Evolutionary conservation across 2,329 filamentous ascomycete species (phyloP).

Genomic region (Colletotrichum paranaense): DNA sequence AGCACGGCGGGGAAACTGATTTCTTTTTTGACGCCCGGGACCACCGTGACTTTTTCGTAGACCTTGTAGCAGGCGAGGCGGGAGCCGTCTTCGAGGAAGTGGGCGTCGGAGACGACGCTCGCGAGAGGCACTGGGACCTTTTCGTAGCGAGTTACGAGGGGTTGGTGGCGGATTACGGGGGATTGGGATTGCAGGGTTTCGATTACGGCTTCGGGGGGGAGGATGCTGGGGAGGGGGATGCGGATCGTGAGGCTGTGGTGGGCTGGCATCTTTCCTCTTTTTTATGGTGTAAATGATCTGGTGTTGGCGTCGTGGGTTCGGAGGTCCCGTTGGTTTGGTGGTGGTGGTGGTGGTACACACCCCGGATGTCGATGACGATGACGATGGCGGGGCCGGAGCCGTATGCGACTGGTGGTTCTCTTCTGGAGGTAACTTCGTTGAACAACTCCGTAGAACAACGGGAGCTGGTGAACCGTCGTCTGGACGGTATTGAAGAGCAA

Average conservation of each 20-base stretch:
- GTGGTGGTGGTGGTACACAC: neutral
- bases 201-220: conserved; percentile 51
- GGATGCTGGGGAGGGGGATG: conserved; percentile 53
- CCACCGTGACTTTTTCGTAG: conserved; percentile 47
- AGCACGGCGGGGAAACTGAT: conserved; percentile 56
- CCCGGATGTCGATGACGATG: neutral
- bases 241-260: conserved; percentile 50
- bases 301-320: neutral
- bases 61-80: conserved; percentile 48
- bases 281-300: too few relatives aligned
- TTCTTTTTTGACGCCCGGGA: conserved; percentile 53
- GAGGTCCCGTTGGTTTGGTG: neutral
- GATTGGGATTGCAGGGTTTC: conserved; percentile 52
- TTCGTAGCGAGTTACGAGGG: conserved; percentile 48
- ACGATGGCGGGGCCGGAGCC: too few relatives aligned
- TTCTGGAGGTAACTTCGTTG: neutral
- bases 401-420: neutral
- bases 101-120: conserved; percentile 52
- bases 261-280: conserved; percentile 33
- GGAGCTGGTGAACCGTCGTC: neutral
- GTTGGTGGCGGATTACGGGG: conserved; percentile 55
- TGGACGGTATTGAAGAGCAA: neutral
- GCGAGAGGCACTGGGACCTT: conserved; percentile 46
- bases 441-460: neutral
- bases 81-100: conserved; percentile 50